Base-by-base conservation (phyloP, 139 green algal species). In the Coelastrella sp. region DNA sequence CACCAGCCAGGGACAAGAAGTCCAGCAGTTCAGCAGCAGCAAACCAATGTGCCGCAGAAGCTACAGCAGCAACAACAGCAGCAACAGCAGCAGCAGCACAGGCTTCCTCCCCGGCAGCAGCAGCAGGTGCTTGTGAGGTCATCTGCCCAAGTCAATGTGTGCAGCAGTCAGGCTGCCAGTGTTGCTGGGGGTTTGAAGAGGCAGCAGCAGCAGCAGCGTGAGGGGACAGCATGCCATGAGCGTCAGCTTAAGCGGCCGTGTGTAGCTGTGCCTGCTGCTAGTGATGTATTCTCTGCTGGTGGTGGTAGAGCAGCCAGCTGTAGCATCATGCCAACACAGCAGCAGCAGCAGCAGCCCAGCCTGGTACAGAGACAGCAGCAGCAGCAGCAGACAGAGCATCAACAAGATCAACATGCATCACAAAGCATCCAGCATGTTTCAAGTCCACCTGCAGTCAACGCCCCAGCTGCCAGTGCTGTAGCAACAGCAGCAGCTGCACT, bases 231-330 rank as follows among this genome's bases (percentile, higher is more conserved):
- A 53, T 45, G 27, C 17, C 66, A 74, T 17, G 35, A 9, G 6
- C 32, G n/a, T 34, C 71, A 79, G 41, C 71, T 63, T 25, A 79
- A 79, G 71, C 71, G 71, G 5, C 9, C 38, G 4, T 30, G 41
- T 3, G 19, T 79, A 41, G 41, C 34, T 15, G 71, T 79, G 71
- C 71, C 71, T 27, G 71, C 71, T 32, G 41, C 37, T 9, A 79
- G 71, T 30, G 38, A 79, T 19, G 71, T 62, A 41, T 79, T 43
- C 43, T 62, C 71, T 32, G 25, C 32, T 27, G 41, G 13, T 19
- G 71, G 71, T 3, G 71, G 71, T 2, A 25, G 71, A 11, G 71
- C 41, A 40, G 71, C 71, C n/a, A 79, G 71, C 41, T 79, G 71
- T 11, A 21, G 2, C 30, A 41, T 79, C n/a, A 23, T 63, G 9